A percentile compares a stretch with the other conserved stretches of the same genome.
phyloP scores from a whole-genome alignment of 2,329 filamentous ascomycete species.

The Rosellinia necatrix region DNA sequence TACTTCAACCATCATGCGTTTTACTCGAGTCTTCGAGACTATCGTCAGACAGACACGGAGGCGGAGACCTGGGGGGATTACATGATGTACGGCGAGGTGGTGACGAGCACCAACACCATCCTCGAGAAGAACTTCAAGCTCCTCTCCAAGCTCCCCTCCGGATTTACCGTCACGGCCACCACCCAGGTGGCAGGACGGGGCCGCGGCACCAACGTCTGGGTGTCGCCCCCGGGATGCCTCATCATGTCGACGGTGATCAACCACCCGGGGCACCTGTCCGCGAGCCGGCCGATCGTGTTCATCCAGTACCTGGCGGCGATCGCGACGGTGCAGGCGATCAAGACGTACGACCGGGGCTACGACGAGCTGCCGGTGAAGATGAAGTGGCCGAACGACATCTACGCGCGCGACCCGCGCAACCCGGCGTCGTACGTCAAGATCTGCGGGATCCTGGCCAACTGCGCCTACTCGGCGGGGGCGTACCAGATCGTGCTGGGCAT shows the following conservation, averaged over 20 bases:
- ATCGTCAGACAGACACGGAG: conserved; percentile 61
- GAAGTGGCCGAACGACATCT: conserved; percentile 98
- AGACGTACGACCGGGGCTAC: conserved; percentile 78
- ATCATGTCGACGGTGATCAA: conserved; percentile 89
- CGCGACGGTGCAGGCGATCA: conserved; percentile 82
- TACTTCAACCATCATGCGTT: conserved; percentile 84
- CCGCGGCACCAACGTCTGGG: conserved; percentile 91
- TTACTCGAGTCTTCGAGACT: conserved; percentile 72
- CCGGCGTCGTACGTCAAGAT: conserved; percentile 77
- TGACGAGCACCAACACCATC: conserved; percentile 92
- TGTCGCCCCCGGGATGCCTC: conserved; percentile 82
- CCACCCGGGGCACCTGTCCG: conserved; percentile 74
- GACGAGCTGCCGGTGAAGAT: conserved; percentile 77
- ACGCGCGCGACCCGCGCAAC: conserved; percentile 67
- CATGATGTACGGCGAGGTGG: conserved; percentile 86
- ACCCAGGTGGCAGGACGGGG: conserved; percentile 88
- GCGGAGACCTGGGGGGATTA: conserved; percentile 73
- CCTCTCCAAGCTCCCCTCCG: conserved; percentile 75
- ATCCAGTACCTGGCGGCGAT: conserved; percentile 91
- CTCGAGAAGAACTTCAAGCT: conserved; percentile 87
- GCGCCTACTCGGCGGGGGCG: conserved; percentile 73
- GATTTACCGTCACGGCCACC: conserved; percentile 87
- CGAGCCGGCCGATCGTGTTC: conserved; percentile 82
- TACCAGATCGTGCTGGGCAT: conserved; percentile 88
- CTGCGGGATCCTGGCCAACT: conserved; percentile 90